These are phyloP conservation scores for Hymenochaete sp. DNA, from an alignment of 1,284 basidiomycete genomes.

Conservation along the genomic window DNA sequence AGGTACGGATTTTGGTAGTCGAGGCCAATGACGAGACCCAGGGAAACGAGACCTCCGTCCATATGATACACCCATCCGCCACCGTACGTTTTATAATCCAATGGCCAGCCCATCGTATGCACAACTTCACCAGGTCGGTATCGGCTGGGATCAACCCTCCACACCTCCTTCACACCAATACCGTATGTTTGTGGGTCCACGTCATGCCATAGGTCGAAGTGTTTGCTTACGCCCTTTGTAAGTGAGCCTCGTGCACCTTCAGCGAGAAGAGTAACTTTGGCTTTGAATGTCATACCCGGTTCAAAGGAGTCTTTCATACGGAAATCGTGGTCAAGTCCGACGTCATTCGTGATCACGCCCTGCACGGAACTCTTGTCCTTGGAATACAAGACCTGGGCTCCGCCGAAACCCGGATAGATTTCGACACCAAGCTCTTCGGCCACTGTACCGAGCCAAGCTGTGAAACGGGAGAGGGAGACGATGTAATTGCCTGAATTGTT, in stretches of 20 bases:
- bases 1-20: conserved; percentile 95
- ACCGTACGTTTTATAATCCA: conserved; percentile 83
- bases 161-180: conserved; percentile 96
- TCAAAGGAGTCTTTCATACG: conserved; percentile 87
- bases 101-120: conserved; percentile 93
- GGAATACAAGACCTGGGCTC: conserved; percentile 72
- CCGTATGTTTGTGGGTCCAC: conserved; percentile 95
- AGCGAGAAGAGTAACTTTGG: conserved; percentile 90
- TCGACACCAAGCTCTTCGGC: conserved; percentile 92
- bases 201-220: conserved; percentile 71
- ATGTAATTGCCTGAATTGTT: conserved; percentile 92
- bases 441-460: conserved; percentile 83
- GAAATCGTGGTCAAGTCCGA: conserved; percentile 78
- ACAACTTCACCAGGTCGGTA: conserved; percentile 82
- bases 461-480: conserved; percentile 82
- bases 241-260: conserved; percentile 95
- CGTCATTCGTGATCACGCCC: conserved; percentile 92
- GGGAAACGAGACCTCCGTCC: conserved; percentile 84
- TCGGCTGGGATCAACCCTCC: conserved; percentile 76
- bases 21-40: conserved; percentile 89
- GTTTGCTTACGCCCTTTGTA: conserved; percentile 72
- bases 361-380: conserved; percentile 60
- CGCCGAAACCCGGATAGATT: conserved; percentile 96
- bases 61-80: conserved; percentile 96
- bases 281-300: conserved; percentile 94